Percentiles rank a stretch among this genome's conserved stretches.
These are phyloP conservation scores for Aspergillus persii DNA, from an alignment of 2,329 filamentous ascomycete genomes.

Conservation along the genomic window DNA sequence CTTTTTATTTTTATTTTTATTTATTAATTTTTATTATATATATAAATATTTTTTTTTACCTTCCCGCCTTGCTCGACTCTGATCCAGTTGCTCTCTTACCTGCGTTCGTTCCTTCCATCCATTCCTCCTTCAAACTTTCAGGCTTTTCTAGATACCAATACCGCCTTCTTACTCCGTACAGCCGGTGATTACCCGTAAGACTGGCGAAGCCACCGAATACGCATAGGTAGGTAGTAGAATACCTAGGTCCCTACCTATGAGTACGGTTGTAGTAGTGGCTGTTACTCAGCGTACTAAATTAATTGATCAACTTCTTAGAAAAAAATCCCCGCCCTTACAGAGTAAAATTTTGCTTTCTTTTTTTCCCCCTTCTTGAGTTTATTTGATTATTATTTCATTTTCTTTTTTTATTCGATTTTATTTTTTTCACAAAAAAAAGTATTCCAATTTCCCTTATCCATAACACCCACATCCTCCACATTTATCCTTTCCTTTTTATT, in stretches of 20 bases:
- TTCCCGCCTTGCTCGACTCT: conserved; percentile 1
- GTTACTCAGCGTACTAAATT: background rate
- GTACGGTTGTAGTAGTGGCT: background rate
- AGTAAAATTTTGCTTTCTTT: conserved; percentile 4
- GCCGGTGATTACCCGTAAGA: background rate
- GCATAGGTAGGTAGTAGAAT: background rate
- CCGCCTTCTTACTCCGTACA: background rate
- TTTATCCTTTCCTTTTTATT: conserved; percentile 15
- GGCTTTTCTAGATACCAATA: background rate
- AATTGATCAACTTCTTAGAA: background rate
- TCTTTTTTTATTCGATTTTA: conserved; percentile 7
- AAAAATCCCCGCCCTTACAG: background rate
- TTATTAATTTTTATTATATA: too few relatives aligned
- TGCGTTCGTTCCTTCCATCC: background rate
- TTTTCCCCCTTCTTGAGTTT: conserved; percentile 5
- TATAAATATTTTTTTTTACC: conserved; percentile 15
- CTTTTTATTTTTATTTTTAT: conserved; percentile 6
- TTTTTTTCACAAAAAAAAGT: background rate
- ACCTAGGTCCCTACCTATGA: too few relatives aligned
- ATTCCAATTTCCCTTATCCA: conserved; percentile 14
- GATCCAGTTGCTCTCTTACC: background rate
- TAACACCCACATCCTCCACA: conserved; percentile 16
- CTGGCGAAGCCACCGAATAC: background rate
- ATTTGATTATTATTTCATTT: background rate
- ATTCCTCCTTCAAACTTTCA: background rate